Evolutionary conservation across 441 rosid genomes (phyloP), one percentile per base, ranked within the genome.

Genomic region (Populus hybrid): DNA sequence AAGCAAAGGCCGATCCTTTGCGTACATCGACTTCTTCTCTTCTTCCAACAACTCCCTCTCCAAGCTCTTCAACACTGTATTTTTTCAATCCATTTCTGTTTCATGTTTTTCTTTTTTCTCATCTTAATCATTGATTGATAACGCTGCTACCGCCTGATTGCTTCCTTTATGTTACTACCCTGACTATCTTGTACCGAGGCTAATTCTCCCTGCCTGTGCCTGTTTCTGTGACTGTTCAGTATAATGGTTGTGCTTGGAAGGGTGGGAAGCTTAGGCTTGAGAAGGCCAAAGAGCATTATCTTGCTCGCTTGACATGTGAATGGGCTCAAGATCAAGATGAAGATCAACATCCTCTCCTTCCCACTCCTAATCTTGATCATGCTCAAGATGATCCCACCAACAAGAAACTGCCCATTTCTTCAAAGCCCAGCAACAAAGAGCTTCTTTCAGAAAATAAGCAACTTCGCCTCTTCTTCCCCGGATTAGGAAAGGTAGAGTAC

Each of bases 221-320:
- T 53, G 61, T 53, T 53, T 53, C 61, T 16, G 21, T 53, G n/a
- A 53, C 45, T 70, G 9, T 81, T 76, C 90, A 95, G 98, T 96
- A 93, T 75, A 96, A 91, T 80, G 98, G 98, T 21, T 96, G 98
- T 74, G 81, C 79, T 2, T 96, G 99, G 99, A 96, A 94, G 78
- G 99, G 98, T 68, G 97, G 96, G 72, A 91, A 76, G 82, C 80
- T 96, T 82, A 87, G 89, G 85, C 87, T 96, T 59, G 98, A 94
- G 88, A 94, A 90, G 90, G 98, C 98, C 1, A 91, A 94, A 81
- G 97, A 93, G 61, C 89, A 93, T 80, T 94, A 89, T 85, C 88
- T 94, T 36, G 82, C 21, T 53, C 61, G 61, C 61, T 16, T 53
- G 61, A 53, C 21, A 5, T 6, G 9, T 53, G 61, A 53, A 53